phyloP scores from a whole-genome alignment of 495 filamentous ascomycete species.

The Neurospora sp. region DNA sequence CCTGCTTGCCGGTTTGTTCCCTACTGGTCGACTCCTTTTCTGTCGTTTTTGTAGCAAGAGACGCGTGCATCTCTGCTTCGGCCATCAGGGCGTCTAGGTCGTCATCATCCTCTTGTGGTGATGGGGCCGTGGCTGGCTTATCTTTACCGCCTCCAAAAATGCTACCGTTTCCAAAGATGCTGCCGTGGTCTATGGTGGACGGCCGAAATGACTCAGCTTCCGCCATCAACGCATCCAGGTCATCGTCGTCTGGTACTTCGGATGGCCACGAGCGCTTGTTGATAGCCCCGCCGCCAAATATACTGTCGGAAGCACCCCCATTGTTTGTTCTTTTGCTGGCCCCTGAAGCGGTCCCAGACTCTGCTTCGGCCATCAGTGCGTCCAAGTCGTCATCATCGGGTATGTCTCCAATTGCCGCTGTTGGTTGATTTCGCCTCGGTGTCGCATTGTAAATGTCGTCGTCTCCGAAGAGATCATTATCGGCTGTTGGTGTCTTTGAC shows the following conservation, averaged over 20 bases:
- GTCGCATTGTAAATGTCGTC: constrained; percentile 37
- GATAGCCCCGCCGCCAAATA: constrained; percentile 21
- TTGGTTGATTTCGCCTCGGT: constrained; percentile 10
- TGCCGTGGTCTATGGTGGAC: not conserved
- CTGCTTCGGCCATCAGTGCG: constrained; percentile 39
- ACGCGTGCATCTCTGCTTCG: constrained; percentile 24
- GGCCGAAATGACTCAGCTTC: constrained; percentile 28
- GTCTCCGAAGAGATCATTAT: constrained; percentile 26
- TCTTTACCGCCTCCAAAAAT: constrained; percentile 15
- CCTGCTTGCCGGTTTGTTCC: not conserved
- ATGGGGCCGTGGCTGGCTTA: not conserved
- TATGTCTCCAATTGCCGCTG: constrained; percentile 14
- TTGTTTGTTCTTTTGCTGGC: not conserved
- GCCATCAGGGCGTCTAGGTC: constrained; percentile 40
- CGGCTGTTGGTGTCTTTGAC: constrained; percentile 20
- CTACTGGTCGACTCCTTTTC: not conserved
- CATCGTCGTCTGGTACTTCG: constrained; percentile 34
- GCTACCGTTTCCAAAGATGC: not conserved
- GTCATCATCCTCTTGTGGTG: constrained; percentile 9
- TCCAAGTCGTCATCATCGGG: constrained; percentile 42
- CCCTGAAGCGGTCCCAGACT: constrained; percentile 15
- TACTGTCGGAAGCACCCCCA: constrained; percentile 8
- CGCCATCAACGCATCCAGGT: constrained; percentile 44
- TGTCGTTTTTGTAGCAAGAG: not conserved
- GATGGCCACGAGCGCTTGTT: not conserved